Evolutionary conservation across 1,139 yeast species (phyloP).

Genomic region (Pichia inconspicua): DNA sequence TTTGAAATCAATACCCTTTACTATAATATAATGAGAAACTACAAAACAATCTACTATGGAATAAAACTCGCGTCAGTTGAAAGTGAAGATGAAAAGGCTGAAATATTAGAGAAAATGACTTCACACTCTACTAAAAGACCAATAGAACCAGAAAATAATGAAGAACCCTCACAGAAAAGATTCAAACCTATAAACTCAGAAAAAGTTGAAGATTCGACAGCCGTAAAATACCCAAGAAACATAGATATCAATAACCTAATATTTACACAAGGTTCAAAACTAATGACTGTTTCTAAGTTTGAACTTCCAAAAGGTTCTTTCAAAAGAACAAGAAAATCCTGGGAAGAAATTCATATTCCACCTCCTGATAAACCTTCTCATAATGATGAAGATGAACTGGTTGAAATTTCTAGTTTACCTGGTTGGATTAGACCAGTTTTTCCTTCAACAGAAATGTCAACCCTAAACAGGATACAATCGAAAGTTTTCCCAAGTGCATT

Average conservation of each 20-base stretch:
- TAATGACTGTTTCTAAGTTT: constrained; percentile 60
- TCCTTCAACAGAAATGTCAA: constrained; percentile 54
- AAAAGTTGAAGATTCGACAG: not conserved
- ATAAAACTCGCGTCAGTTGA: constrained; percentile 18
- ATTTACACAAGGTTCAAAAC: constrained; percentile 67
- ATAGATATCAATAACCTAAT: constrained; percentile 57
- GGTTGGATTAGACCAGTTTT: constrained; percentile 77
- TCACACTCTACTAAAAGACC: not conserved
- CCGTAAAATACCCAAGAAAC: constrained; percentile 36
- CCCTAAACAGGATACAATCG: constrained; percentile 79
- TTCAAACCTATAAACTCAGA: not conserved
- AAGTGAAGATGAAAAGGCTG: constrained; percentile 13
- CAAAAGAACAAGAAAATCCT: constrained; percentile 61
- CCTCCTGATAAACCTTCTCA: constrained; percentile 45
- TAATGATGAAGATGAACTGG: constrained; percentile 42
- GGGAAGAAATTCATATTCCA: constrained; percentile 87
- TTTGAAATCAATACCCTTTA: constrained; percentile 45
- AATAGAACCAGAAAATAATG: constrained; percentile 9
- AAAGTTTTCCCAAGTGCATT: constrained; percentile 75
- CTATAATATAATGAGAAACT: constrained; percentile 42
- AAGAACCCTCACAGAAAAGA: not conserved
- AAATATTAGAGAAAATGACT: constrained; percentile 6
- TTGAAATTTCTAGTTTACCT: constrained; percentile 60
- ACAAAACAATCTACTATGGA: constrained; percentile 23
- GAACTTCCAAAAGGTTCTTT: constrained; percentile 77